Conservation (phyloP, 129 eudicot species). For the Scalesia atractyloides region DNA sequence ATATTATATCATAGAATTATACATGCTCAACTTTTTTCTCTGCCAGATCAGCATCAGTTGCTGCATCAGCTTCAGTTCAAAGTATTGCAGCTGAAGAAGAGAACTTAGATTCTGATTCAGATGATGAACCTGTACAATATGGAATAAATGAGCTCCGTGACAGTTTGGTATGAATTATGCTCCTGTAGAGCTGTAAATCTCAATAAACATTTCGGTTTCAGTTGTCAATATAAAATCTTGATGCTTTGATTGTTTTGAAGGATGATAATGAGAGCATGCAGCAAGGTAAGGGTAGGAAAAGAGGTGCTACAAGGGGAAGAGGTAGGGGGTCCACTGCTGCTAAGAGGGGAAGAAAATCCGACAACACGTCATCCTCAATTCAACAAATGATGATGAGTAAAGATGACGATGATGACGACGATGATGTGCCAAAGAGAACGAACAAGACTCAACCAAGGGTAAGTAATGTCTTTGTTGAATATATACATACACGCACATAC, state of each 20-base stretch:
- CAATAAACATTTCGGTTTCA: not conserved
- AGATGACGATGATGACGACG: conserved; percentile 83
- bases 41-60: conserved; percentile 83
- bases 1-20: not conserved
- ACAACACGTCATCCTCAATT: conserved; percentile 62
- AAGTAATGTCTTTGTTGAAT: conserved; percentile 12
- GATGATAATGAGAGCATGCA: conserved; percentile 53
- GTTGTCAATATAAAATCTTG: not conserved
- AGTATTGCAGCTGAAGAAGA: conserved; percentile 81
- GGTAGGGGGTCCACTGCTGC: conserved; percentile 70
- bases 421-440: conserved; percentile 58
- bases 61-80: conserved; percentile 74
- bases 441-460: conserved; percentile 76
- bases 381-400: conserved; percentile 57
- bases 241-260: conserved; percentile 31
- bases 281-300: conserved; percentile 73
- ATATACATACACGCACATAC: no score
- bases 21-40: conserved; percentile 8
- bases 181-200: not conserved
- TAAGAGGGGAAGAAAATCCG: conserved; percentile 85
- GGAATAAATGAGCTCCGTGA: conserved; percentile 60
- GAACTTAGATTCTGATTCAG: conserved; percentile 73
- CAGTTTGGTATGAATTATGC: conserved; percentile 60
- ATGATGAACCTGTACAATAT: conserved; percentile 61
- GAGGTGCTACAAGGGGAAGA: conserved; percentile 94